Evolutionary conservation across 345 rosid species (phyloP), one percentile per base, ranked within the genome.

Genomic region (Lagerstroemia speciosa): DNA sequence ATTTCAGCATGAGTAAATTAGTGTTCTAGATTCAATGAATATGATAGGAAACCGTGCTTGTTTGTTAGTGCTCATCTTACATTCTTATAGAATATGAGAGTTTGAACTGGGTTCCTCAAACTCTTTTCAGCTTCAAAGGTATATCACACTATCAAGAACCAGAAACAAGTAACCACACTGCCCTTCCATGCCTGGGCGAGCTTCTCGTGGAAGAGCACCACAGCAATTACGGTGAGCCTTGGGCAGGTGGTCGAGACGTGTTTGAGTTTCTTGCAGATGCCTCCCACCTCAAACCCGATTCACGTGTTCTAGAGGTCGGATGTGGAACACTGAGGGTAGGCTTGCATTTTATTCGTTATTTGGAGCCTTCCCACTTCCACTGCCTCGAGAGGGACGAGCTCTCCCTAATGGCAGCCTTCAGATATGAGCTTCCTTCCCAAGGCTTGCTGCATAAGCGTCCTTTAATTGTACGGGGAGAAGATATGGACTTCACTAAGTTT

Each of bases 271-370:
- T 93, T 3, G 94, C 96, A 3, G 86, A 85, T 68, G 69, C 92
- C 62, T 60, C 79, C 40, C 73, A 72, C 53, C 67, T 93, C 1
- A 76, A 80, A 61, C 87, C 90, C 15, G 64, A 69, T 20, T 83
- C 91, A 7, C 84, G 58, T 40, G 97, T 91, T 27, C 97, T 93
- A 2, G 98, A 95, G 83, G 88, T 95, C 6, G 99, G 99, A 9
- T 92, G 99, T 70, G 99, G 99, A 65, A 92, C 99, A 0, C 87
- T 95, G 27, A 89, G 98, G 12, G 99, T 92, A 22, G 99, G 99
- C 70, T 70, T 86, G 74, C 99, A 95, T 84, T 95, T 95, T 69
- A 89, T 95, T 53, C 87, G 87, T 16, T 88, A 82, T 74, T 90
- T 95, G 52, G 67, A 63, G 29, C 87, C 91, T n/a, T 72, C 37